Conservation (phyloP, 73 alveolate genomes). For the Durusdinium trenchii region DNA sequence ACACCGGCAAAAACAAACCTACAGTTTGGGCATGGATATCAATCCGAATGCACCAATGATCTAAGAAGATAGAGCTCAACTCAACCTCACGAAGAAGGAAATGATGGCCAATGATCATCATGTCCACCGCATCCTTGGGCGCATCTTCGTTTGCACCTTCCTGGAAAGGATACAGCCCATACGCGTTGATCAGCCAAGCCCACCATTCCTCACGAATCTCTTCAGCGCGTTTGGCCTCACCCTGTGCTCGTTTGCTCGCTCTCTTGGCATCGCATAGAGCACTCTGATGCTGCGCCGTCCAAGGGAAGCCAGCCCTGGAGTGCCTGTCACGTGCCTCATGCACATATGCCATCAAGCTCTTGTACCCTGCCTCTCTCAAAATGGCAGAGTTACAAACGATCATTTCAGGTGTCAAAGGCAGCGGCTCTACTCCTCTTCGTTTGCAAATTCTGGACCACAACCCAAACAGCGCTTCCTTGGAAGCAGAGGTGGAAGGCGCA, state of each 20-base stretch:
- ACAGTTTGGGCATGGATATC: neutral
- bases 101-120: neutral
- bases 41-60: neutral
- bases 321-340: conserved; percentile 33
- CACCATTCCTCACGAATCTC: neutral
- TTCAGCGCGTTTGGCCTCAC: neutral
- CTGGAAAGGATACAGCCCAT: neutral
- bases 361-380: conserved; percentile 21
- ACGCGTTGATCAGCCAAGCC: neutral
- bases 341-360: neutral
- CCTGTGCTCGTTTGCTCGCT: neutral
- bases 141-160: neutral
- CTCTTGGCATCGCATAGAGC: neutral
- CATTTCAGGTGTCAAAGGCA: neutral
- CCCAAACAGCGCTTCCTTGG: conserved; percentile 10
- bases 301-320: neutral
- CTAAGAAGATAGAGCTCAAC: neutral
- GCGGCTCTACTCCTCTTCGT: neutral
- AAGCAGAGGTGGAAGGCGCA: conserved; percentile 19
- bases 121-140: neutral
- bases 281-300: neutral
- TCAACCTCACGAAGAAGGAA: conserved; percentile 14
- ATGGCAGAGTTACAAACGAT: neutral
- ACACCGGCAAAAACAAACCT: neutral
- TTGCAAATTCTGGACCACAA: neutral